Evolutionary conservation across 1,284 basidiomycete species (phyloP).

Genomic region (Tylopilus microsporus): DNA sequence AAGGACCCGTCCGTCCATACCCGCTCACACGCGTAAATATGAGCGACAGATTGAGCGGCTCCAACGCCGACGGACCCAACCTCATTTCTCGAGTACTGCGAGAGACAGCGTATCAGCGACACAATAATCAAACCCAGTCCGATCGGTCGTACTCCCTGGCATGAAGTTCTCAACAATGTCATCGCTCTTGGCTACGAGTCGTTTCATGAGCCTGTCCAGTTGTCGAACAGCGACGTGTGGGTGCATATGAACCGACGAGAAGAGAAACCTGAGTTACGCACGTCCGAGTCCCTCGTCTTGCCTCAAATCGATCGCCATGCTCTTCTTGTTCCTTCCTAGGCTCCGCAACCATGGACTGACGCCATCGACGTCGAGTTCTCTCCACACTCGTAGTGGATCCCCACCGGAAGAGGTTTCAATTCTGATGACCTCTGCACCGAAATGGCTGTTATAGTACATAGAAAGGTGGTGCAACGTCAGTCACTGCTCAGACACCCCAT

Average conservation of each 20-base stretch:
- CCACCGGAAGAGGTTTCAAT: slow-evolving; percentile 58
- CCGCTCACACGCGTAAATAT: slow-evolving; percentile 68
- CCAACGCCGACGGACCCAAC: slow-evolving; percentile 54
- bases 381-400: slow-evolving; percentile 41
- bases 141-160: slow-evolving; percentile 54
- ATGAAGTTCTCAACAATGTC: slow-evolving; percentile 70
- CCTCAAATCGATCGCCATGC: slow-evolving; percentile 60
- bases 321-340: slow-evolving; percentile 67
- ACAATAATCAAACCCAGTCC: background rate
- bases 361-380: slow-evolving; percentile 65
- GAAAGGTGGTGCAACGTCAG: too few relatives aligned
- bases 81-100: slow-evolving; percentile 65
- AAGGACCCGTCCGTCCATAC: slow-evolving; percentile 69
- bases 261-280: slow-evolving; percentile 39
- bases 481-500: background rate
- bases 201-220: slow-evolving; percentile 50
- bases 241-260: background rate
- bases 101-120: slow-evolving; percentile 1
- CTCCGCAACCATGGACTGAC: slow-evolving; percentile 70
- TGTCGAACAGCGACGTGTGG: background rate
- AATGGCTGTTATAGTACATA: slow-evolving; percentile 43
- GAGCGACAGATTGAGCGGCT: slow-evolving; percentile 55
- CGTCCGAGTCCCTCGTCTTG: slow-evolving; percentile 49
- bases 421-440: slow-evolving; percentile 68
- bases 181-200: slow-evolving; percentile 56